Conservation (phyloP, 2,329 filamentous ascomycete genomes). For the Aspergillus aculeatinus region DNA sequence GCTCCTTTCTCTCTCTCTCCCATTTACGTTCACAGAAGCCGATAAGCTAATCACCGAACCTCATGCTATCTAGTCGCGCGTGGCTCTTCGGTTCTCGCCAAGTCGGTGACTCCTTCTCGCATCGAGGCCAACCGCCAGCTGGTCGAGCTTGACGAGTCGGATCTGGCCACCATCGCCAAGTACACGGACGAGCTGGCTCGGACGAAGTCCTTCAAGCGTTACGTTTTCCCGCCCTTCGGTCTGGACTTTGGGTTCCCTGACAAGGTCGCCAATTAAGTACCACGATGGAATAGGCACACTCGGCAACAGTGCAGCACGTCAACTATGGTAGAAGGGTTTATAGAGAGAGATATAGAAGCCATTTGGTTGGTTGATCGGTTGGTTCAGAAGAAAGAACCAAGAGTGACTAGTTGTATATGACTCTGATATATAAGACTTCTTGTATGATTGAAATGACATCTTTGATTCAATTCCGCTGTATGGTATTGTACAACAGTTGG, state of each 20-base stretch:
- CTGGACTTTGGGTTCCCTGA: conserved; percentile 72
- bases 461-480: not conserved
- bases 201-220: conserved; percentile 43
- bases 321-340: not conserved
- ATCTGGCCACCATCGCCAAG: conserved; percentile 39
- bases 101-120: conserved; percentile 42
- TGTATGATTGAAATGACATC: conserved; percentile 2
- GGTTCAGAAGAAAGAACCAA: not conserved
- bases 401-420: not conserved
- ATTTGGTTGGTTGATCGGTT: too few relatives aligned
- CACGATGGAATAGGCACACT: too few relatives aligned
- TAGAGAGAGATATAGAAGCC: too few relatives aligned
- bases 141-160: conserved; percentile 39
- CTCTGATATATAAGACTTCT: conserved; percentile 5
- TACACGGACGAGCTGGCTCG: conserved; percentile 36
- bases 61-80: conserved; percentile 32
- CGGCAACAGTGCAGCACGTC: not conserved
- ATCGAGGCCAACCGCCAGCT: conserved; percentile 43
- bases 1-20: too few relatives aligned
- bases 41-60: not conserved
- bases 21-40: too few relatives aligned
- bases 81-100: conserved; percentile 43
- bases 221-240: conserved; percentile 68
- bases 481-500: too few relatives aligned
- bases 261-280: conserved; percentile 42